Percentiles rank a stretch among this genome's conserved stretches.
Conservation (phyloP, 75 land plant species). For the Pinus tabuliformis region DNA sequence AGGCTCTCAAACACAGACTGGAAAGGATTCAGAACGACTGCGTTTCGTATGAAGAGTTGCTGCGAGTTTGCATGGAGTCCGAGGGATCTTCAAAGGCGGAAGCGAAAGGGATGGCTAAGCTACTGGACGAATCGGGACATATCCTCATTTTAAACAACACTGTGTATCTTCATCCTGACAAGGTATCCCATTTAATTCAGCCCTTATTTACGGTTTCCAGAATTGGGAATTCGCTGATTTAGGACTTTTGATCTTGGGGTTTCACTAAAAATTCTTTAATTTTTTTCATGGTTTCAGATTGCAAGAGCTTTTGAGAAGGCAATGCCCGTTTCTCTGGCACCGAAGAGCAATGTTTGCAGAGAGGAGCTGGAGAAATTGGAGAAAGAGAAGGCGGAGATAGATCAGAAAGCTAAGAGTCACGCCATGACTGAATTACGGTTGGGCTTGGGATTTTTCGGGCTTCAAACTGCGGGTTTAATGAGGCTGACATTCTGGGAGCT, state of each 20-base stretch:
- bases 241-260: neutral
- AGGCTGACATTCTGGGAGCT: slow-evolving; percentile 80
- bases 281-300: slow-evolving; percentile 12
- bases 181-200: no score
- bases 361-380: slow-evolving; percentile 48
- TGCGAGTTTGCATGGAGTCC: no score
- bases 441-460: slow-evolving; percentile 47
- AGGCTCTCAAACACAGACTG: no score
- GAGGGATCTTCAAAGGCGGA: no score
- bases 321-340: neutral
- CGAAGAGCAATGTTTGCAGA: slow-evolving; percentile 26
- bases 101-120: no score
- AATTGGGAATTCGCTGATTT: no score
- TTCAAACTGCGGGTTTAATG: slow-evolving; percentile 44
- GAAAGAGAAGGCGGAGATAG: slow-evolving; percentile 47
- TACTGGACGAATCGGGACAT: no score
- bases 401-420: slow-evolving; percentile 33
- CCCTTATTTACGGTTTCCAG: no score
- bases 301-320: slow-evolving; percentile 20
- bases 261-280: neutral
- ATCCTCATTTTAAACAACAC: no score
- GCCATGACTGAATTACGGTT: slow-evolving; percentile 47
- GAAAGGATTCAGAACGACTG: no score
- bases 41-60: no score
- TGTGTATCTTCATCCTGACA: no score